Percentiles rank a stretch among this genome's conserved stretches.
Evolutionary conservation across 2,329 filamentous ascomycete genomes (phyloP).

Genomic region (Penicillium sp.): DNA sequence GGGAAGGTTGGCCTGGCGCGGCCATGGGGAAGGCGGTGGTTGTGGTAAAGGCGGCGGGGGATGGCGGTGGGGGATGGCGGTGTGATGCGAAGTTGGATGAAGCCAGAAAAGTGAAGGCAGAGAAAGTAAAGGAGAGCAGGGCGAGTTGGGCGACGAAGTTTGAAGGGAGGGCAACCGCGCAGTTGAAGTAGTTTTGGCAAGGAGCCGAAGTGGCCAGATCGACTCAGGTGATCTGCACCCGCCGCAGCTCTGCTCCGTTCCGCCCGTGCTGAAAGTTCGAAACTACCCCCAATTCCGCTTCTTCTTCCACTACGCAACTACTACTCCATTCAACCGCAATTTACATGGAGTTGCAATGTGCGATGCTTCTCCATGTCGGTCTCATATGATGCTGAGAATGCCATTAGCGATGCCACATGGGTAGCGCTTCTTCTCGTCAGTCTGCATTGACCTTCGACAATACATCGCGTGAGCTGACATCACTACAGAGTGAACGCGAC

Average conservation of each 20-base stretch:
- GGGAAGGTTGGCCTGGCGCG: slow-evolving; percentile 59
- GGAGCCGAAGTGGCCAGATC: slow-evolving; percentile 30
- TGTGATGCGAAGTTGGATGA: neutral
- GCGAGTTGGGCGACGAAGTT: neutral
- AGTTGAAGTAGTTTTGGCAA: neutral
- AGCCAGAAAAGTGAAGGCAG: neutral
- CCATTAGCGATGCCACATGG: slow-evolving; percentile 41
- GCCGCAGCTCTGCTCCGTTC: slow-evolving; percentile 14
- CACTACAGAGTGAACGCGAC: slow-evolving; percentile 61
- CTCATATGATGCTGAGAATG: slow-evolving; percentile 43
- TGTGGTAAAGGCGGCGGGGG: neutral
- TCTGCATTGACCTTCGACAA: slow-evolving; percentile 2
- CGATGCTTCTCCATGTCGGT: slow-evolving; percentile 41
- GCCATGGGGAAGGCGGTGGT: slow-evolving; percentile 34
- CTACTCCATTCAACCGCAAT: neutral
- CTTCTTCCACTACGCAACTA: neutral
- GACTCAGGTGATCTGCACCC: slow-evolving; percentile 30
- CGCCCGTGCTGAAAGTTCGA: neutral
- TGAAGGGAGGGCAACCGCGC: neutral
- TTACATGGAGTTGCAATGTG: slow-evolving; percentile 8
- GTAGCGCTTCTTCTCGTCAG: slow-evolving; percentile 42
- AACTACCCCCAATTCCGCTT: neutral
- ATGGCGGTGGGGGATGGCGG: neutral
- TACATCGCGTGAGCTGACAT: slow-evolving; percentile 11
- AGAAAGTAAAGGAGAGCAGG: slow-evolving; percentile 1